Percentiles rank a stretch among this genome's conserved stretches.
phyloP scores from a whole-genome alignment of 2,329 filamentous ascomycete species.

The Penicillium palitans region DNA sequence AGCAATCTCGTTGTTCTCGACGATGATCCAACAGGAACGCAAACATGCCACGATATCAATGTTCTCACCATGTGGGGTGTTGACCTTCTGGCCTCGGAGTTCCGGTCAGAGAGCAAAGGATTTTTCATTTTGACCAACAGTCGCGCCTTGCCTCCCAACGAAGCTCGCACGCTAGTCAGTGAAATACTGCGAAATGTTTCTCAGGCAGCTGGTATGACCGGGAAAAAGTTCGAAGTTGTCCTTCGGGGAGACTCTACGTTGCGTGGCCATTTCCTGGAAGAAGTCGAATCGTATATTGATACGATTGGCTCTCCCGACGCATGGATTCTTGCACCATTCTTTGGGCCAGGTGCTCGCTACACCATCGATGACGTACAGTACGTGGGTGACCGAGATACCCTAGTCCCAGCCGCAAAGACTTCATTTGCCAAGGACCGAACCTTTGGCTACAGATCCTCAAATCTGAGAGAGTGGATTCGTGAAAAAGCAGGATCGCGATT shows the following conservation, averaged over 20 bases:
- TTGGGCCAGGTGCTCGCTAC: constrained; percentile 1
- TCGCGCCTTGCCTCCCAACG: background rate
- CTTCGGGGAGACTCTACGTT: constrained; percentile 1
- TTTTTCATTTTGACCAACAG: constrained; percentile 3
- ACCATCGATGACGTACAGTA: constrained; percentile 1
- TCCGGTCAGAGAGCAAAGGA: background rate
- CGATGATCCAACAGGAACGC: constrained; percentile 2
- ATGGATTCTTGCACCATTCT: constrained; percentile 1
- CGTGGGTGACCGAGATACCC: background rate
- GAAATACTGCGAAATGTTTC: constrained; percentile 1
- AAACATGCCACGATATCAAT: constrained; percentile 1
- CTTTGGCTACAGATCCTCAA: constrained; percentile 4
- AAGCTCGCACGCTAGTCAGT: background rate
- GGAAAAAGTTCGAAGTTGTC: background rate
- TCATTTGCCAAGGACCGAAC: background rate
- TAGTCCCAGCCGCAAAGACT: background rate
- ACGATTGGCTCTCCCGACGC: background rate
- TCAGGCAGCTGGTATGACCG: background rate
- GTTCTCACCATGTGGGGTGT: constrained; percentile 3
- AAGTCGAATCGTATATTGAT: constrained; percentile 1
- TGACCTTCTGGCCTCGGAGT: background rate
- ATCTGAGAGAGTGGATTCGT: background rate
- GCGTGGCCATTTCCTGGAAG: constrained; percentile 1
- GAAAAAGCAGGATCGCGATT: constrained; percentile 4
- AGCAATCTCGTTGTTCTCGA: constrained; percentile 1